Percentiles rank a stretch among this genome's conserved stretches.
These are phyloP conservation scores for Aspergillus wentii DNA, from an alignment of 495 filamentous ascomycete genomes.

Conservation along the genomic window DNA sequence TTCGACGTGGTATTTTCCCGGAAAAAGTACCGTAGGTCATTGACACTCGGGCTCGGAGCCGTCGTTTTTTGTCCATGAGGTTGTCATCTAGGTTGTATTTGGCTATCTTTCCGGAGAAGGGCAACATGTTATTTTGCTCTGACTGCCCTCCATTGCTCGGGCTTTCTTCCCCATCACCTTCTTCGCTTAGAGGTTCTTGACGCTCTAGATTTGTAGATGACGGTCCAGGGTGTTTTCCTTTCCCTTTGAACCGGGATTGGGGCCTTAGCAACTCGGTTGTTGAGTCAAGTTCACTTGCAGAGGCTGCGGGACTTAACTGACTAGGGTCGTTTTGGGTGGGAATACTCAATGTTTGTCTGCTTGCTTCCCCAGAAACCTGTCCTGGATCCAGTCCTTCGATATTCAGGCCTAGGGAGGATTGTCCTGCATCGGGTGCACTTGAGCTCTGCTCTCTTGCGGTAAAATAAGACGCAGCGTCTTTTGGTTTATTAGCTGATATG, in stretches of 20 bases:
- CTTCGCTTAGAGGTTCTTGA: slow-evolving; percentile 32
- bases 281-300: slow-evolving; percentile 35
- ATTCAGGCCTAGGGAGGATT: background rate
- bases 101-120: slow-evolving; percentile 23
- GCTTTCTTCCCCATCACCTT: slow-evolving; percentile 5
- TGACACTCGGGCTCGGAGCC: slow-evolving; percentile 27
- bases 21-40: slow-evolving; percentile 35
- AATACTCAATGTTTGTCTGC: slow-evolving; percentile 12
- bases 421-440: background rate
- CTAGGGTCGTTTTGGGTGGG: slow-evolving; percentile 13
- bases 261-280: slow-evolving; percentile 28
- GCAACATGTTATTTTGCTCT: slow-evolving; percentile 7
- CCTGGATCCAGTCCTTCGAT: background rate
- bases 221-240: slow-evolving; percentile 16
- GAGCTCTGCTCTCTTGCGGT: slow-evolving; percentile 14
- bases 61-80: slow-evolving; percentile 32
- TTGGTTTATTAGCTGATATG: slow-evolving; percentile 11
- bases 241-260: slow-evolving; percentile 15
- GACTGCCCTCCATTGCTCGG: background rate
- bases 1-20: slow-evolving; percentile 33
- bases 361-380: slow-evolving; percentile 1
- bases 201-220: slow-evolving; percentile 21
- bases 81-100: slow-evolving; percentile 47
- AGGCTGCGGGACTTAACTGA: slow-evolving; percentile 16
- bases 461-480: slow-evolving; percentile 18